Conservation (phyloP, 768 basidiomycete species). For the Russula sp. region DNA sequence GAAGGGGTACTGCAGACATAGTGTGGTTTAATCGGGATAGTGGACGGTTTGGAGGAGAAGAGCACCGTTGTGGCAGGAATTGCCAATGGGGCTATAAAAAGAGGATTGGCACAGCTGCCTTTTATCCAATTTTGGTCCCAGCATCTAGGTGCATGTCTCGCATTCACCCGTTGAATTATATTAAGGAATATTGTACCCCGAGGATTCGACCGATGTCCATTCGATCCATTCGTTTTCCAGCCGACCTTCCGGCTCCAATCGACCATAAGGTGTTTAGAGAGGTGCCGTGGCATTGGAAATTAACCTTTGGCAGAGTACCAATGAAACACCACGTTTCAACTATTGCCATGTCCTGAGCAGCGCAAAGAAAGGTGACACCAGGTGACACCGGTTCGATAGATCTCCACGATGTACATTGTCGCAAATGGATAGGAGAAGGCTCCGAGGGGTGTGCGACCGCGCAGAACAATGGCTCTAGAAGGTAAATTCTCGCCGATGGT, state of each 20-base stretch:
- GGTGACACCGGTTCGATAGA: background rate
- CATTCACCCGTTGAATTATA: background rate
- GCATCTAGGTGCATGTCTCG: background rate
- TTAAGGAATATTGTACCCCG: background rate
- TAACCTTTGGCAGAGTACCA: background rate
- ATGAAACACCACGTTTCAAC: background rate
- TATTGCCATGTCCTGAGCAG: background rate
- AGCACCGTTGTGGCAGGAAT: background rate
- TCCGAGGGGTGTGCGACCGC: background rate
- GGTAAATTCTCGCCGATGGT: background rate
- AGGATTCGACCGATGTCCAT: background rate
- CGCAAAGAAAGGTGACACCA: background rate
- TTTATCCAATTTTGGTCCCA: conserved; percentile 1
- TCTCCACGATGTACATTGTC: background rate
- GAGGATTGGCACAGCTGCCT: background rate
- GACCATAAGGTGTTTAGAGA: too few relatives aligned
- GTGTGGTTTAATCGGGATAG: too few relatives aligned
- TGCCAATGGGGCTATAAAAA: background rate
- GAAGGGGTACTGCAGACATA: conserved; percentile 12
- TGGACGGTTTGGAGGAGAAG: background rate
- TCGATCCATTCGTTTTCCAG: background rate
- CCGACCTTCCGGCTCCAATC: conserved; percentile 1
- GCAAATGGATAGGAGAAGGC: background rate
- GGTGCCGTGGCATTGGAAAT: background rate
- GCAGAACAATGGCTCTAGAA: too few relatives aligned